Percentiles rank a stretch among this genome's conserved stretches.
Conservation (phyloP, 331 rosid genomes). For the Pyrus hybrid region DNA sequence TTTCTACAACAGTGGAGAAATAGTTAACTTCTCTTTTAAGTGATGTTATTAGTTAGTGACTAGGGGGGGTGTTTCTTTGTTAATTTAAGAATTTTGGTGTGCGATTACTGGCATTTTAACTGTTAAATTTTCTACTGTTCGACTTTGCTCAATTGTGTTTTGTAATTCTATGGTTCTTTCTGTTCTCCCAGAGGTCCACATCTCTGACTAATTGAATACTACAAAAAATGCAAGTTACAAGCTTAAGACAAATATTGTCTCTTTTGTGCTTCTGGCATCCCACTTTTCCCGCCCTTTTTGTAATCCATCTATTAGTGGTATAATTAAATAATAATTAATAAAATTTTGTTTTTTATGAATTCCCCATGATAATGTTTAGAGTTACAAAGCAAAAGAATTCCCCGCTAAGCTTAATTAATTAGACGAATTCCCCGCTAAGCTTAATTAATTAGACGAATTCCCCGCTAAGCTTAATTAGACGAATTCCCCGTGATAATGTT, state of each 20-base stretch:
- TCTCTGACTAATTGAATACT: conserved; percentile 18
- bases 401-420: too few relatives aligned
- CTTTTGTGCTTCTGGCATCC: background rate
- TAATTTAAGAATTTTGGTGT: background rate
- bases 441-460: too few relatives aligned
- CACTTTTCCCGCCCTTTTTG: background rate
- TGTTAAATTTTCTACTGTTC: conserved; percentile 4
- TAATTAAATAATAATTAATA: background rate
- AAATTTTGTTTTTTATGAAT: background rate
- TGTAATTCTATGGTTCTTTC: background rate
- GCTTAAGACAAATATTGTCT: background rate
- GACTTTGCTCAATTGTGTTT: background rate
- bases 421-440: too few relatives aligned
- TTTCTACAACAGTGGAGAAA: too few relatives aligned
- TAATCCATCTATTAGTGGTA: background rate
- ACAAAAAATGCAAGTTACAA: conserved; percentile 4
- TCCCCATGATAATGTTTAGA: background rate
- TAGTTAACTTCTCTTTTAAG: background rate
- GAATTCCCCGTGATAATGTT: too few relatives aligned
- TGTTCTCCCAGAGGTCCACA: conserved; percentile 7
- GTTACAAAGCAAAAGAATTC: background rate
- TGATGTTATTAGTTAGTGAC: background rate
- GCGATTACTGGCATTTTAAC: background rate
- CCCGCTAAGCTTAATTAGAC: too few relatives aligned
- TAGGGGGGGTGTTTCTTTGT: background rate